These are phyloP conservation scores for Omphalotus guepiniiformis DNA, from an alignment of 768 basidiomycete genomes.

Conservation along the genomic window DNA sequence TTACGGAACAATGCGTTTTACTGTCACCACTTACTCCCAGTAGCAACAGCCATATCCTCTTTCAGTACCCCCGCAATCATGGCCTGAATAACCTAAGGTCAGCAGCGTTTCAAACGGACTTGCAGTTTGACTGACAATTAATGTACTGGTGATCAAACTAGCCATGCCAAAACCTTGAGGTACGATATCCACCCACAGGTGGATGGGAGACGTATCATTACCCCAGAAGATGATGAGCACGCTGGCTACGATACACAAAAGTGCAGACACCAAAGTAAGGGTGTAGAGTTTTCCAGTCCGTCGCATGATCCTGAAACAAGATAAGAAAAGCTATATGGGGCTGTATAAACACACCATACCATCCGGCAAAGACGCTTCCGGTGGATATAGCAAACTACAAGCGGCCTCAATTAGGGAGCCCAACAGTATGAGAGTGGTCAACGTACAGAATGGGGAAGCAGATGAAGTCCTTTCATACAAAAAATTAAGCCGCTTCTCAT, in stretches of 20 bases:
- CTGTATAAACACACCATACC: constrained; percentile 33
- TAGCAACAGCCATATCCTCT: constrained; percentile 84
- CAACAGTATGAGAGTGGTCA: constrained; percentile 10
- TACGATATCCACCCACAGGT: constrained; percentile 74
- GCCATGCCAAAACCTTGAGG: constrained; percentile 85
- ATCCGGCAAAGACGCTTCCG: constrained; percentile 88
- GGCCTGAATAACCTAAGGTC: constrained; percentile 45
- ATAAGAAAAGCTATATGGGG: constrained; percentile 13
- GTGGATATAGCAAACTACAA: constrained; percentile 70
- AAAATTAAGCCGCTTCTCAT: not conserved
- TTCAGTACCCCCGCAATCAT: constrained; percentile 81
- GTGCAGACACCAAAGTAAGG: constrained; percentile 65
- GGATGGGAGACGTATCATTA: constrained; percentile 50
- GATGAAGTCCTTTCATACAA: constrained; percentile 59
- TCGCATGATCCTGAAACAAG: constrained; percentile 66
- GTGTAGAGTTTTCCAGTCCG: constrained; percentile 81
- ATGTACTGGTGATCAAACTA: constrained; percentile 78
- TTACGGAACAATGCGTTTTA: constrained; percentile 8
- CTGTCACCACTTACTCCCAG: constrained; percentile 66
- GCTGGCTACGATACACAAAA: constrained; percentile 55
- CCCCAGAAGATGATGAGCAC: constrained; percentile 64
- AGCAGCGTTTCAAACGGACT: constrained; percentile 9
- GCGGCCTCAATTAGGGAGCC: constrained; percentile 17
- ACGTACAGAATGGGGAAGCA: constrained; percentile 86
- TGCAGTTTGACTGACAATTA: constrained; percentile 58